phyloP scores from a whole-genome alignment of 225 moss, liverwort and hornwort species.

The Antitrichia curtipendula region DNA sequence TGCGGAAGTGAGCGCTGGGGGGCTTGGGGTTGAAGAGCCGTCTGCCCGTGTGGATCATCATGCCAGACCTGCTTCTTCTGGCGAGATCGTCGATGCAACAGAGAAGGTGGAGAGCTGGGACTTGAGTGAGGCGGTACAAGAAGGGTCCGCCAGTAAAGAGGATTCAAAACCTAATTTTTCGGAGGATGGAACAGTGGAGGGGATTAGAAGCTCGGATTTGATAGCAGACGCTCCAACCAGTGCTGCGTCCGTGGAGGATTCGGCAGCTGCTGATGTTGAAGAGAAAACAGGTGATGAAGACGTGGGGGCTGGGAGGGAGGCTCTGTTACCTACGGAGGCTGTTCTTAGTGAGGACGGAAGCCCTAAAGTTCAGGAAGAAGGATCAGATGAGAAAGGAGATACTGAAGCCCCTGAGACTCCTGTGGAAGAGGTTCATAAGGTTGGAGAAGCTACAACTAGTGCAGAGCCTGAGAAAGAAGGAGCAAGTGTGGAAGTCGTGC shows the following conservation, averaged over 20 bases:
- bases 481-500: background rate
- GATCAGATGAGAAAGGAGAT: background rate
- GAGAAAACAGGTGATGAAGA: background rate
- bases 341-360: background rate
- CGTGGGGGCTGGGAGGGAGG: background rate
- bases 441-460: background rate
- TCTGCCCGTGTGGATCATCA: background rate
- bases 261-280: background rate
- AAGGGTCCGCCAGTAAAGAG: background rate
- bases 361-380: background rate
- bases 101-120: slow-evolving; percentile 28
- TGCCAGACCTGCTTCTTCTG: background rate
- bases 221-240: background rate
- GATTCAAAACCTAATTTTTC: background rate
- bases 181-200: background rate
- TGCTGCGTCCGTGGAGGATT: background rate
- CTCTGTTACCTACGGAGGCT: background rate
- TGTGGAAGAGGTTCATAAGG: background rate
- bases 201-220: background rate
- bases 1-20: background rate
- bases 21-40: background rate
- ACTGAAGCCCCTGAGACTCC: background rate
- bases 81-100: background rate
- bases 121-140: slow-evolving; percentile 5
- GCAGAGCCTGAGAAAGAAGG: background rate